phyloP scores from a whole-genome alignment of 1,139 yeast species.

The Lodderomyces theae region DNA sequence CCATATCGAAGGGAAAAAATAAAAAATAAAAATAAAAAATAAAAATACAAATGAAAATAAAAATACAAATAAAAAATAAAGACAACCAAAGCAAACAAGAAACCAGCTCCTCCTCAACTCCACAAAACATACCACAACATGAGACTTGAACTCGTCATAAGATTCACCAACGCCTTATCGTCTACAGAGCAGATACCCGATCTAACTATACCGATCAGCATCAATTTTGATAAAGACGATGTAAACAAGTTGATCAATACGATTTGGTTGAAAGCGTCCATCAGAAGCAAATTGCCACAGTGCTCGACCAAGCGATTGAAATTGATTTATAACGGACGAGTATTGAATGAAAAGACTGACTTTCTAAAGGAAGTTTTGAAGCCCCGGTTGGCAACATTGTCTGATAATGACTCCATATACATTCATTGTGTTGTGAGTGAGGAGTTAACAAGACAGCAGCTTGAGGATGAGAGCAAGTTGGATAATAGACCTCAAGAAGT shows the following conservation, averaged over 20 bases:
- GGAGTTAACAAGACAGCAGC: constrained; percentile 53
- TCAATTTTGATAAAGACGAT: constrained; percentile 32
- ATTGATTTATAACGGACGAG: constrained; percentile 72
- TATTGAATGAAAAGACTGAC: constrained; percentile 59
- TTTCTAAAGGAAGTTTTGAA: constrained; percentile 49
- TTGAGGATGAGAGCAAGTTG: constrained; percentile 58
- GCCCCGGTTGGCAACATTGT: constrained; percentile 11
- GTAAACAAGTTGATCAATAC: constrained; percentile 31
- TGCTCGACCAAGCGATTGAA: constrained; percentile 53
- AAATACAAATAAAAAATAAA: no score
- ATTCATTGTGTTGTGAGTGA: constrained; percentile 86
- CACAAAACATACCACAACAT: constrained; percentile 9
- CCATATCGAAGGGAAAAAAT: neutral
- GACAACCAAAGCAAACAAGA: neutral
- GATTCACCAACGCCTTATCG: constrained; percentile 32
- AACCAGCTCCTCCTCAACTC: neutral
- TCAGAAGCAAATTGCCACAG: constrained; percentile 26
- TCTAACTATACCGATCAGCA: constrained; percentile 28
- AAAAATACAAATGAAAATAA: no score
- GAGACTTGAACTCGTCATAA: constrained; percentile 23
- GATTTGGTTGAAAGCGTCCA: constrained; percentile 24
- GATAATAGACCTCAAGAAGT: constrained; percentile 52
- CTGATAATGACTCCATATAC: constrained; percentile 35
- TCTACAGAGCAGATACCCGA: constrained; percentile 25
- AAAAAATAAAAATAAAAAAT: no score